These are phyloP conservation scores for Fusarium virguliforme DNA, from an alignment of 2,329 filamentous ascomycete genomes.

Conservation along the genomic window DNA sequence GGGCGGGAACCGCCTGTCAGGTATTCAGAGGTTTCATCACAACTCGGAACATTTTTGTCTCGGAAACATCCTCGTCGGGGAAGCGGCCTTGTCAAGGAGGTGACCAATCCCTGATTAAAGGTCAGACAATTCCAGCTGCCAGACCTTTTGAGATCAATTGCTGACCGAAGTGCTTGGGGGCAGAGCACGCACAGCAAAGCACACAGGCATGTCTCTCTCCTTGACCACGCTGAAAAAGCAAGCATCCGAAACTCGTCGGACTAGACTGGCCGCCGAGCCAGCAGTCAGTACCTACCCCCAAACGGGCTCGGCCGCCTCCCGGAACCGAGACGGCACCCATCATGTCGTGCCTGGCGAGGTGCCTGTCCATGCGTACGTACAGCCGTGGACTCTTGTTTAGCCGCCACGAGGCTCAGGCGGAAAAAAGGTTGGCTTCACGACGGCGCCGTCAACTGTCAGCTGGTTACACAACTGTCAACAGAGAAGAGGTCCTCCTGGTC, in stretches of 20 bases:
- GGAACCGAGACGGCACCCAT: conserved; percentile 26
- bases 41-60: conserved; percentile 31
- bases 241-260: conserved; percentile 42
- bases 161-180: neutral
- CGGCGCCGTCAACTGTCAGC: conserved; percentile 28
- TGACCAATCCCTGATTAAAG: conserved; percentile 17
- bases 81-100: conserved; percentile 17
- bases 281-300: conserved; percentile 11
- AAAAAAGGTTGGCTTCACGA: conserved; percentile 25
- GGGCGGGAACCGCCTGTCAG: conserved; percentile 2
- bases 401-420: conserved; percentile 36
- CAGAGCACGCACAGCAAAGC: neutral
- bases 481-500: neutral
- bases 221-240: conserved; percentile 13
- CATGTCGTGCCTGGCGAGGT: conserved; percentile 34
- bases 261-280: conserved; percentile 14
- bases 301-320: conserved; percentile 28
- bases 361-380: conserved; percentile 23
- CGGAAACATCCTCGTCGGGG: conserved; percentile 28
- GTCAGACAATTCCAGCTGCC: conserved; percentile 36
- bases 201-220: neutral
- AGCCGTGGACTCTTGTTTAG: conserved; percentile 1
- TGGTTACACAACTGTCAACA: conserved; percentile 19
- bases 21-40: conserved; percentile 12
- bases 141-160: neutral